Base-by-base conservation (phyloP, 2,329 filamentous ascomycete genomes). In the Clonostachys sp. region DNA sequence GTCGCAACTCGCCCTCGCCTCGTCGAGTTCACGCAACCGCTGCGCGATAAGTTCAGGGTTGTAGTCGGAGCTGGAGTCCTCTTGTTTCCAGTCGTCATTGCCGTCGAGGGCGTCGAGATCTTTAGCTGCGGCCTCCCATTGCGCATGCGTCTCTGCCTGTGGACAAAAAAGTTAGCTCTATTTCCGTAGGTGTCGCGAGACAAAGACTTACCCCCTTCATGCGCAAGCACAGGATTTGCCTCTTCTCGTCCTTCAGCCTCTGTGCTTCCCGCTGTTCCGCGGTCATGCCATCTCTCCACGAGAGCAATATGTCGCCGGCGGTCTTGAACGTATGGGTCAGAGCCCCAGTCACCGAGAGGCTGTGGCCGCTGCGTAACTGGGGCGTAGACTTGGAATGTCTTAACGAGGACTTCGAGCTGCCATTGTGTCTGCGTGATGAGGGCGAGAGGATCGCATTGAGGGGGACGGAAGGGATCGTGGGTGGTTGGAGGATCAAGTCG, bases 71-170 rank as follows among this genome's bases (percentile, higher is more conserved):
- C 88, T 80, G 34, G 24, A 18, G 17, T 16, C 34, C 44, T 47
- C 42, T 16, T 74, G 64, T 62, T 96, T 96, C 91, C 91, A 96
- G 30, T 73, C 68, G 54, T 92, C 84, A 59, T 92, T 90, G 42
- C 84, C 84, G 62, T 96, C 89, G 13, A 96, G 71, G 10, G 75
- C 64, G 61, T 96, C 91, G 41, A 96, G 78, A 59, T 91, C 85
- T 41, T 75, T 75, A 3, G 91, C 91, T 10, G 88, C 86, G 14
- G 72, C 71, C 55, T 84, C 79, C 90, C 91, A 96, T 60, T 91
- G 82, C 44, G 77, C 70, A 55, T 84, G 78, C 2, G 80, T 80
- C 50, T 81, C 77, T 51, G 89, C 87, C 83, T 89, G 24, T 6
- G 6, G 7, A 45, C 4, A 14, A 12, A 12, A 5, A 13, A 34